Base-by-base conservation (phyloP, 108 stramenopile species). In the Discostella stelligeroides region DNA sequence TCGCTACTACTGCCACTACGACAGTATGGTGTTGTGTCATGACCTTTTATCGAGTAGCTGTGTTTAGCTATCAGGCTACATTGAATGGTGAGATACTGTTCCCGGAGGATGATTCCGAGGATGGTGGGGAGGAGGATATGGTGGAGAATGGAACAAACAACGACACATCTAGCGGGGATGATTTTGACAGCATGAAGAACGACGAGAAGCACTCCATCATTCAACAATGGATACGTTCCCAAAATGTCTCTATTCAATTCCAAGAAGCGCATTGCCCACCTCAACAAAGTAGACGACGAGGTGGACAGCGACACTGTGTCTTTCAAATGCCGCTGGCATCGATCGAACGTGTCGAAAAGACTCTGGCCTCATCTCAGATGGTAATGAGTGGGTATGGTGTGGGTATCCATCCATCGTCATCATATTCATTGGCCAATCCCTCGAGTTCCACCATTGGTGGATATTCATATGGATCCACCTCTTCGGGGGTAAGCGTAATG, bases 291-390 rank as follows among this genome's bases (percentile, higher is more conserved):
- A 15, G 53, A 15, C 53, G 53, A 29, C 53, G 53, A 15, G 28
- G 9, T 13, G 28, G 53, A 34, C 40, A 68, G 45, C 17, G 65
- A n/a, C 81, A 79, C 60, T 76, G 84, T 58, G 64, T 86, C 7
- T 61, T 86, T 29, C 83, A 95, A 73, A 84, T 92, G 71, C 94
- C 94, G 14, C 70, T 95, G 55, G 88, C 89, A 11, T 80, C 79
- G 30, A 92, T 95, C 24, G 94, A 95, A 57, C 76, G 86, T n/a
- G 86, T 95, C 4, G 94, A 95, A 67, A 89, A 87, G 49, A 78
- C 63, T 0, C 30, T 79, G 41, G 43, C 77, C 20, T 67, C 77
- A 4, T 70, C 77, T n/a, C 77, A 81, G 66, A 60, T 25, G 34
- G 39, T 34, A 34, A 15, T 56, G 55, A 37, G 34, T 37, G 24